Evolutionary conservation across 2,329 filamentous ascomycete genomes (phyloP).

Genomic region (Mycosphaerelloides madeirae): DNA sequence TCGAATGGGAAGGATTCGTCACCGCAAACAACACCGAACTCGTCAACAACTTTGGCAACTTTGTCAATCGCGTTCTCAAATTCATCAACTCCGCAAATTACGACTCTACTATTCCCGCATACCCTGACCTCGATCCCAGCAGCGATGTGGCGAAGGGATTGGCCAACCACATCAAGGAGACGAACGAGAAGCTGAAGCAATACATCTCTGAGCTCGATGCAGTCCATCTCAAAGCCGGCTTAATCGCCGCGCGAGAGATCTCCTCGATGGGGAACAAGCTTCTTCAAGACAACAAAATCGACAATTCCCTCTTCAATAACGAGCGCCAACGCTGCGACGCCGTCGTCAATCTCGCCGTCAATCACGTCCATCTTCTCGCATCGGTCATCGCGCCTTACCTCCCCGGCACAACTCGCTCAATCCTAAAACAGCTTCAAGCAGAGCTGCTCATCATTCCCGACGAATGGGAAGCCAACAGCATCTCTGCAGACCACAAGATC

Average conservation of each 20-base stretch:
- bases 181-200: constrained; percentile 61
- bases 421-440: constrained; percentile 66
- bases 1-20: constrained; percentile 83
- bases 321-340: constrained; percentile 57
- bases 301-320: constrained; percentile 57
- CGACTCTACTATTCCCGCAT: constrained; percentile 58
- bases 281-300: constrained; percentile 56
- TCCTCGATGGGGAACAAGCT: constrained; percentile 58
- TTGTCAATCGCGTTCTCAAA: constrained; percentile 57
- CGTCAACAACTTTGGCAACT: constrained; percentile 65
- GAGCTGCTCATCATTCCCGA: constrained; percentile 42
- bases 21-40: constrained; percentile 84
- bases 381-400: constrained; percentile 79
- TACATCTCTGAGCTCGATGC: constrained; percentile 66
- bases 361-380: constrained; percentile 77
- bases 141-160: constrained; percentile 28
- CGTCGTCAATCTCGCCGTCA: constrained; percentile 72
- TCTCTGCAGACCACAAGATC: constrained; percentile 73
- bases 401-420: constrained; percentile 69
- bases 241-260: constrained; percentile 62
- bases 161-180: constrained; percentile 51
- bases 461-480: constrained; percentile 55
- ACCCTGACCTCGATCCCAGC: constrained; percentile 44
- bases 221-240: constrained; percentile 64
- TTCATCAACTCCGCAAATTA: constrained; percentile 67